These are phyloP conservation scores for Boletus bicolor DNA, from an alignment of 768 basidiomycete genomes.

Conservation along the genomic window DNA sequence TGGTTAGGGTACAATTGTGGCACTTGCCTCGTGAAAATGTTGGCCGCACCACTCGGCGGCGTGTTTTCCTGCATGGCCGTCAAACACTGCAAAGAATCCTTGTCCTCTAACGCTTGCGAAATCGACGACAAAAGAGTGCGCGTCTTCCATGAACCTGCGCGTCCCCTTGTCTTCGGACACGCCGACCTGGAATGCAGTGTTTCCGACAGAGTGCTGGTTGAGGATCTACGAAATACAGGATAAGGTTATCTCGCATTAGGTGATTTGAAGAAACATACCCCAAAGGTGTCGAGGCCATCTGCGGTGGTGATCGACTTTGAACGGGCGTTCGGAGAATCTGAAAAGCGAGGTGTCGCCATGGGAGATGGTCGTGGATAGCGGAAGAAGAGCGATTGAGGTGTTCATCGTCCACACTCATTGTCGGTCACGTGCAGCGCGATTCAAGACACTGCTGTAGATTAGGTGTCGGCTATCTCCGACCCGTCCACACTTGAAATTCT, in stretches of 20 bases:
- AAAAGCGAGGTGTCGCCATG: constrained; percentile 36
- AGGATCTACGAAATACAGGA: constrained; percentile 28
- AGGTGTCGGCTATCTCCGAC: constrained; percentile 26
- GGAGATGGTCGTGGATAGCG: constrained; percentile 12
- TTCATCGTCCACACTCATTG: constrained; percentile 4
- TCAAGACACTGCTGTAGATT: constrained; percentile 1
- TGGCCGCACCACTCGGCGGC: constrained; percentile 98
- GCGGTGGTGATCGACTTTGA: constrained; percentile 80
- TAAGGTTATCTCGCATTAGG: neutral
- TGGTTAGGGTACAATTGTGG: neutral
- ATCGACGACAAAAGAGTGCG: constrained; percentile 94
- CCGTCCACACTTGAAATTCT: neutral
- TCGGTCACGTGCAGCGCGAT: constrained; percentile 24
- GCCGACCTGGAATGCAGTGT: constrained; percentile 58
- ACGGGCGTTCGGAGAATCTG: constrained; percentile 71
- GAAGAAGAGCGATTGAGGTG: constrained; percentile 1
- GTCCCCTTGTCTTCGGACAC: constrained; percentile 86
- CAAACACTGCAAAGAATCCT: constrained; percentile 97
- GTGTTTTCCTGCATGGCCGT: constrained; percentile 98
- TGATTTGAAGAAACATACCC: constrained; percentile 46
- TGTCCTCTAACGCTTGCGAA: constrained; percentile 90
- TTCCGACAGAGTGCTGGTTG: constrained; percentile 63
- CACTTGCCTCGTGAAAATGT: constrained; percentile 84
- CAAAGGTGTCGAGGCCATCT: constrained; percentile 68
- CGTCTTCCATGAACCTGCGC: constrained; percentile 94